These are phyloP conservation scores for Heritiera littoralis DNA, from an alignment of 345 rosid genomes.

Conservation along the genomic window DNA sequence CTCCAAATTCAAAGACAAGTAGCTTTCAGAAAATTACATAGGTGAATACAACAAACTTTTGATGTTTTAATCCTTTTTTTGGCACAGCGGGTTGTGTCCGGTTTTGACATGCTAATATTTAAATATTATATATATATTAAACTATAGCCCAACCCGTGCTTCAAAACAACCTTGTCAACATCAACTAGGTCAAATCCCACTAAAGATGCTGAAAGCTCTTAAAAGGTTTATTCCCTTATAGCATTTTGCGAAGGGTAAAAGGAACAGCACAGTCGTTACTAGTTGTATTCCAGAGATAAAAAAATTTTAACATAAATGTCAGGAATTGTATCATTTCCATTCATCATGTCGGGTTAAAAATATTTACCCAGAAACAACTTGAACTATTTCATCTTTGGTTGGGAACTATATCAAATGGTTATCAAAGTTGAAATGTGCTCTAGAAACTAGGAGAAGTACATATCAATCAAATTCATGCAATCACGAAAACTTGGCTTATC, in stretches of 20 bases:
- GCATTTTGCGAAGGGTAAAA: neutral
- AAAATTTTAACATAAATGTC: neutral
- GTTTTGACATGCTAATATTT: neutral
- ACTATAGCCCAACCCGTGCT: neutral
- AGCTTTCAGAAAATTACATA: neutral
- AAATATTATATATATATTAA: neutral
- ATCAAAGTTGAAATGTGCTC: neutral
- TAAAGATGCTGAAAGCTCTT: neutral
- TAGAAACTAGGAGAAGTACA: neutral
- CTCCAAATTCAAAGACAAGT: too few relatives aligned
- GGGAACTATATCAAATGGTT: neutral
- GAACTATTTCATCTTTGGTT: neutral
- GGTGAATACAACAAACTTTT: neutral
- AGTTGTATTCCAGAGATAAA: neutral
- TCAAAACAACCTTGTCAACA: neutral
- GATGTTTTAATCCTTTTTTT: neutral
- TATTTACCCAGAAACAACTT: neutral
- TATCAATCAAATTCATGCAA: neutral
- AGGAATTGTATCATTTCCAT: neutral
- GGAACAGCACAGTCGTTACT: neutral
- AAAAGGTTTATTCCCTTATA: neutral
- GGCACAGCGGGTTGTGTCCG: conserved; percentile 1
- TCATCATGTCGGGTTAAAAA: neutral
- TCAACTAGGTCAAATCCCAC: conserved; percentile 10
- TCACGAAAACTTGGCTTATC: conserved; percentile 1